Conservation (phyloP, 306 rosid genomes). For the Castanospermum australe region DNA sequence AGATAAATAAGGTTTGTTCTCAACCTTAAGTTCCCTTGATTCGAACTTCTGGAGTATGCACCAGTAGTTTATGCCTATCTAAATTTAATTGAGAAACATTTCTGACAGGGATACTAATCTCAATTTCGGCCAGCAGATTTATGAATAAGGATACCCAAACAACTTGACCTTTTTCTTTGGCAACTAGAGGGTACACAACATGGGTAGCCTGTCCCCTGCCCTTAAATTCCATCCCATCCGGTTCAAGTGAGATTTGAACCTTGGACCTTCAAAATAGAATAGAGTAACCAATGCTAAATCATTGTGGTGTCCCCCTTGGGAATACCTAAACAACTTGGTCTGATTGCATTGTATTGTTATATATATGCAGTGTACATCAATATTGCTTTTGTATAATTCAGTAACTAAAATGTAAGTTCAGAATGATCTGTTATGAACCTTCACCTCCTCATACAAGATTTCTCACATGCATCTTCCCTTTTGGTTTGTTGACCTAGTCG, state of each 20-base stretch:
- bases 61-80: background rate
- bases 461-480: background rate
- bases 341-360: slow-evolving; percentile 1
- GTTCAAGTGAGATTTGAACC: slow-evolving; percentile 10
- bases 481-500: background rate
- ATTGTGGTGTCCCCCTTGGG: background rate
- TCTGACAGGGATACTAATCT: slow-evolving; percentile 1
- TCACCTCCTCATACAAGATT: background rate
- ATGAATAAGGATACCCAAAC: background rate
- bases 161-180: background rate
- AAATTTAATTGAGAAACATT: background rate
- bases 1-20: slow-evolving; percentile 36
- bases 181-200: background rate
- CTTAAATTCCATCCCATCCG: background rate
- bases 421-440: background rate
- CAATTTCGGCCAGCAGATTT: slow-evolving; percentile 15
- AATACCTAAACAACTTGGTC: background rate
- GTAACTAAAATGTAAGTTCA: background rate
- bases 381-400: background rate
- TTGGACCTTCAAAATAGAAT: background rate
- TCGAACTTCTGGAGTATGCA: background rate
- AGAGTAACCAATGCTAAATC: background rate
- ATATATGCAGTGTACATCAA: background rate
- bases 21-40: background rate
- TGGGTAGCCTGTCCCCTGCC: background rate